Conservation (phyloP, 805 yeast genomes). For the Saturnispora serradocipensis region DNA sequence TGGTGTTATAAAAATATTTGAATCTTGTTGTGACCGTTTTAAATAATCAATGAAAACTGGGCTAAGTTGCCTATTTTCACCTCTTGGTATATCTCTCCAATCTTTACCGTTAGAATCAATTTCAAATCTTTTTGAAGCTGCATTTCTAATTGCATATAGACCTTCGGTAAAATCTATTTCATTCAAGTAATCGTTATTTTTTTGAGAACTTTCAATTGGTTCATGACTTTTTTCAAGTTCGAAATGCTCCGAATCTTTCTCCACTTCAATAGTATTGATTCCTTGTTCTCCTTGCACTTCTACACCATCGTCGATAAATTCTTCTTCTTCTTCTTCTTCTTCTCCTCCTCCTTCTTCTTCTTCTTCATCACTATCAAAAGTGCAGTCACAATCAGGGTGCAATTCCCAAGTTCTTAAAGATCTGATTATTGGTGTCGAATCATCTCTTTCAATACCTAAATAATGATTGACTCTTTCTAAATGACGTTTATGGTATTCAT, state of each 20-base stretch:
- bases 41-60: constrained; percentile 19
- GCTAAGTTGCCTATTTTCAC: constrained; percentile 36
- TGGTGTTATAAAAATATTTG: constrained; percentile 19
- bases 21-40: constrained; percentile 16
- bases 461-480: constrained; percentile 6
- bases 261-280: neutral
- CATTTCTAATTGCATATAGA: constrained; percentile 30
- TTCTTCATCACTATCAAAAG: constrained; percentile 16
- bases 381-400: constrained; percentile 32
- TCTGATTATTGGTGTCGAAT: constrained; percentile 4
- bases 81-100: constrained; percentile 67
- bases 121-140: constrained; percentile 29
- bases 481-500: constrained; percentile 8
- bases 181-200: neutral
- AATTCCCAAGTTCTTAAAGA: constrained; percentile 17
- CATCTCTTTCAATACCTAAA: constrained; percentile 6
- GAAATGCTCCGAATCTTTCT: neutral
- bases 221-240: neutral
- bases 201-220: neutral
- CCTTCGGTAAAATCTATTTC: constrained; percentile 6
- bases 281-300: constrained; percentile 10
- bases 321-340: too few relatives aligned
- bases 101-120: constrained; percentile 56
- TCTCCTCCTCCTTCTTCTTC: constrained; percentile 15
- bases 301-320: constrained; percentile 10